Evolutionary conservation across 257 asterid species (phyloP).

Genomic region (Nicotiana benthamiana): DNA sequence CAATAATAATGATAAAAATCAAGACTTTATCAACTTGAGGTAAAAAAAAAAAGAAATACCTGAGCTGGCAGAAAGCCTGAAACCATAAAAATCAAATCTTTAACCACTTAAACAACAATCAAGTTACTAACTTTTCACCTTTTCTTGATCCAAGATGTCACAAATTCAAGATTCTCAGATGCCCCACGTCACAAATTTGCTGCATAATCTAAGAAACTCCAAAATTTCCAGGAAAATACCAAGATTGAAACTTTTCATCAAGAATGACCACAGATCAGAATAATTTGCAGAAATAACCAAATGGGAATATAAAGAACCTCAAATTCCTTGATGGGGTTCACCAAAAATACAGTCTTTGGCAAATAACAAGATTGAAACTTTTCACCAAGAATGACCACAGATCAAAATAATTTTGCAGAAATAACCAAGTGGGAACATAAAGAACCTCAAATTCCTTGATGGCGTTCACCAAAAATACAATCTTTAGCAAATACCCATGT

Average conservation of each 20-base stretch:
- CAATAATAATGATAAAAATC: conserved; percentile 13
- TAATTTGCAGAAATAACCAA: background rate
- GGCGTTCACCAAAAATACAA: conserved; percentile 2
- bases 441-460: background rate
- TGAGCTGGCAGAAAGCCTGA: conserved; percentile 2
- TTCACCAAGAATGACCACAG: background rate
- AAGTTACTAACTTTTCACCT: conserved; percentile 14
- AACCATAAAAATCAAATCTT: conserved; percentile 11
- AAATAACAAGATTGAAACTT: background rate
- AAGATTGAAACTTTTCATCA: background rate
- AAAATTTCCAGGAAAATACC: background rate
- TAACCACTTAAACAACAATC: conserved; percentile 3
- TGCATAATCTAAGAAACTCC: no score
- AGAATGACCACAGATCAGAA: background rate
- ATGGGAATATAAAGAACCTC: background rate
- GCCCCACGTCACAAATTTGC: conserved; percentile 12
- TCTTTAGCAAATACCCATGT: conserved; percentile 4
- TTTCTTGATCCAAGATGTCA: conserved; percentile 4
- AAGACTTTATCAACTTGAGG: conserved; percentile 23
- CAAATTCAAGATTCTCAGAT: conserved; percentile 18
- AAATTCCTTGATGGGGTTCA: conserved; percentile 4
- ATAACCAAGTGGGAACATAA: background rate
- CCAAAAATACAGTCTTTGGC: background rate
- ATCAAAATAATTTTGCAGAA: background rate
- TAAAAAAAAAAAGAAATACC: conserved; percentile 19